A percentile compares a stretch with the other conserved stretches of the same genome.
These are phyloP conservation scores for Suillus brevipes DNA, from an alignment of 768 basidiomycete genomes.

Conservation along the genomic window DNA sequence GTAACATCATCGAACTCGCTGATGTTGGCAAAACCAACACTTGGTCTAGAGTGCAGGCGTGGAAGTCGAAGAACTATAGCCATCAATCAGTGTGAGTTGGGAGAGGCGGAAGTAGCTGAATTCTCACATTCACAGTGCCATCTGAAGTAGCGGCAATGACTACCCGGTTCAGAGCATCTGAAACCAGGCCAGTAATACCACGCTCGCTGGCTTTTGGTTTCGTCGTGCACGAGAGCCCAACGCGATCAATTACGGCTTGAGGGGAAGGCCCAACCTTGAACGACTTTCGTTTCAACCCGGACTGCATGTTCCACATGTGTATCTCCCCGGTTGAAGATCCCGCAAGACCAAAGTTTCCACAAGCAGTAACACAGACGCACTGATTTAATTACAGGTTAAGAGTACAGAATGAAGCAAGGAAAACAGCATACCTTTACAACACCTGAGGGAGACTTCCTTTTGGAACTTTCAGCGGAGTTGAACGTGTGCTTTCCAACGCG, in stretches of 20 bases:
- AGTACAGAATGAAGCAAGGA: slow-evolving; percentile 1
- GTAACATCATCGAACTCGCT: slow-evolving; percentile 68
- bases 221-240: slow-evolving; percentile 36
- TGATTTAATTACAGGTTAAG: slow-evolving; percentile 25
- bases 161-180: slow-evolving; percentile 79
- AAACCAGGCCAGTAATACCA: slow-evolving; percentile 78
- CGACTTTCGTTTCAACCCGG: slow-evolving; percentile 78
- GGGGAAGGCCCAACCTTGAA: slow-evolving; percentile 72
- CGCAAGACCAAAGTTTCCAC: slow-evolving; percentile 92
- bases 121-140: slow-evolving; percentile 83
- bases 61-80: slow-evolving; percentile 93
- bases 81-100: slow-evolving; percentile 4
- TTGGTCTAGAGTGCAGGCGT: slow-evolving; percentile 72
- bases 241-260: slow-evolving; percentile 47
- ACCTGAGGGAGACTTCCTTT: slow-evolving; percentile 53
- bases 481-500: slow-evolving; percentile 75
- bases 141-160: slow-evolving; percentile 86
- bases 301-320: slow-evolving; percentile 96
- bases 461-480: slow-evolving; percentile 50
- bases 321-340: slow-evolving; percentile 81
- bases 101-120: not conserved
- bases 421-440: slow-evolving; percentile 62
- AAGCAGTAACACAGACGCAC: slow-evolving; percentile 88
- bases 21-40: slow-evolving; percentile 68
- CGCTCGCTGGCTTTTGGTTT: slow-evolving; percentile 48